A percentile compares a stretch with the other conserved stretches of the same genome.
Conservation (phyloP, 257 asterid species). For the Solanum pinnatisectum region DNA sequence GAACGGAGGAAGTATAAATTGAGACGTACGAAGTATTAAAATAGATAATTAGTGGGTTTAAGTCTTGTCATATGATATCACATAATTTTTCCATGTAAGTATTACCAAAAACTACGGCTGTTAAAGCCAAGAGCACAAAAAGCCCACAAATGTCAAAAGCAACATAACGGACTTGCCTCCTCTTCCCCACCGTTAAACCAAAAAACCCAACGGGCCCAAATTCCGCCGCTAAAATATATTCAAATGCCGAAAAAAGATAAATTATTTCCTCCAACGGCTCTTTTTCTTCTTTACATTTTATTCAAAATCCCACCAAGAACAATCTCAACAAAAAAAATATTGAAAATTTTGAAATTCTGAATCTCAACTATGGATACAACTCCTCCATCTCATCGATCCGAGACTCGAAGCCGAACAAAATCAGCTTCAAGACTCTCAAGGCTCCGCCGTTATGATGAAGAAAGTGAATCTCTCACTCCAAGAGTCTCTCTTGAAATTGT, state of each 20-base stretch:
- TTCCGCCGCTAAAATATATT: neutral
- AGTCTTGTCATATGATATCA: neutral
- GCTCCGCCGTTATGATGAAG: slow-evolving; percentile 47
- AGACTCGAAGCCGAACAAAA: slow-evolving; percentile 41
- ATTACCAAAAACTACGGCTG: neutral
- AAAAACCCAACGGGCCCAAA: neutral
- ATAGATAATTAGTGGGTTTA: too few species aligned
- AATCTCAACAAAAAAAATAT: neutral
- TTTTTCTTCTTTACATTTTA: slow-evolving; percentile 6
- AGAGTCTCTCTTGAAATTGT: slow-evolving; percentile 60
- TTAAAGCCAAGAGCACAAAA: neutral
- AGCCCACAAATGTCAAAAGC: slow-evolving; percentile 6
- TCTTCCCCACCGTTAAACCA: slow-evolving; percentile 28
- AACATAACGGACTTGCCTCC: slow-evolving; percentile 18
- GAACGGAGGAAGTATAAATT: too few species aligned
- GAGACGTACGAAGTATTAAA: too few species aligned
- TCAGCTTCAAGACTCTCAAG: slow-evolving; percentile 60
- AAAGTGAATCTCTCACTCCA: slow-evolving; percentile 32
- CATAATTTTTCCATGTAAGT: neutral
- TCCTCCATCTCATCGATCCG: slow-evolving; percentile 43
- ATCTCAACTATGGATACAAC: slow-evolving; percentile 45
- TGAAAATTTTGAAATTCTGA: neutral
- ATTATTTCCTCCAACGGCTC: slow-evolving; percentile 48
- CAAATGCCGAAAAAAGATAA: neutral
- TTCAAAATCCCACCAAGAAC: neutral